Conservation (phyloP, 805 yeast genomes). For the Yarrowia keelungensis region DNA sequence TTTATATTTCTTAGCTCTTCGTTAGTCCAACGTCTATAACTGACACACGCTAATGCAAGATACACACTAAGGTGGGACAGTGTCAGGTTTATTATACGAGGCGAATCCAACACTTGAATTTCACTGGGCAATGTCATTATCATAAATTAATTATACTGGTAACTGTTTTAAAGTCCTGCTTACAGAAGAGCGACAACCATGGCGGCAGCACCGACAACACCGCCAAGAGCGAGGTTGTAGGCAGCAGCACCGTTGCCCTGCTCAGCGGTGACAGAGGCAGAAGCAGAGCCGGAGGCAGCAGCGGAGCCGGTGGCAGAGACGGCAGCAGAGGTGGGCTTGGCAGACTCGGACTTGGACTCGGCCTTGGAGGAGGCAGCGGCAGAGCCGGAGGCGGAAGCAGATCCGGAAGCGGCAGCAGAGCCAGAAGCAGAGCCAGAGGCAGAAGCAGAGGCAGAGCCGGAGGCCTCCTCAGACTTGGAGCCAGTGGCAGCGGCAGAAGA, state of each 20-base stretch:
- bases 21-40: too few relatives aligned
- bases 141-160: conserved; percentile 30
- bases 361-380: not conserved
- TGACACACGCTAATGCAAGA: too few relatives aligned
- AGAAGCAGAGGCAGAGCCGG: conserved; percentile 1
- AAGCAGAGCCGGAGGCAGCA: conserved; percentile 21
- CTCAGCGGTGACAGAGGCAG: conserved; percentile 12
- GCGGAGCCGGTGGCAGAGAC: conserved; percentile 1
- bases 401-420: not conserved
- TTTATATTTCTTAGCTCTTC: too few relatives aligned
- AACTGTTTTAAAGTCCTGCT: conserved; percentile 11
- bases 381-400: conserved; percentile 13
- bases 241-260: conserved; percentile 35
- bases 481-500: not conserved
- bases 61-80: not conserved
- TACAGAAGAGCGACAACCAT: conserved; percentile 36
- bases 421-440: not conserved
- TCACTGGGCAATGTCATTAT: conserved; percentile 11
- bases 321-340: not conserved
- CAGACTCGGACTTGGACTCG: too few relatives aligned
- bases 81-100: not conserved
- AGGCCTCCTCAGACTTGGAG: conserved; percentile 10
- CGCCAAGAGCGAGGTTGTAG: conserved; percentile 36
- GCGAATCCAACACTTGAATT: not conserved
- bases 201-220: conserved; percentile 38